phyloP scores from a whole-genome alignment of 768 basidiomycete genomes.

The Trametes cingulata region DNA sequence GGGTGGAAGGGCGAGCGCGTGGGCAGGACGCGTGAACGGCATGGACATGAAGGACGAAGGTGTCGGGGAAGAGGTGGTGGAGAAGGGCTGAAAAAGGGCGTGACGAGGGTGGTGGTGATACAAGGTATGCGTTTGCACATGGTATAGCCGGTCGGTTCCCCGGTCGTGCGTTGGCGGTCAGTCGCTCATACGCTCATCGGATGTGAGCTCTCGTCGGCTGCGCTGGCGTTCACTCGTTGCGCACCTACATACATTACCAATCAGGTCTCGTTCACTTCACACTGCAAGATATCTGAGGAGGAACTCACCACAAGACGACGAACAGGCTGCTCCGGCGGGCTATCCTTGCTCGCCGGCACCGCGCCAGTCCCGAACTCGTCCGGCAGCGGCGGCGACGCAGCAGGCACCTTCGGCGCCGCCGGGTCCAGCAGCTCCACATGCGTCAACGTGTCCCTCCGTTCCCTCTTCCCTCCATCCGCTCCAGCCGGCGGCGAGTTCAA shows the following conservation, averaged over 20 bases:
- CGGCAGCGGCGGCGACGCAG: constrained; percentile 19
- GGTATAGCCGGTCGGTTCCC: constrained; percentile 15
- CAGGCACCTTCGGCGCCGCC: constrained; percentile 18
- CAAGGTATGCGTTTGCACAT: constrained; percentile 10
- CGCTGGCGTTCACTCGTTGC: constrained; percentile 21
- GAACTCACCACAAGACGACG: constrained; percentile 22
- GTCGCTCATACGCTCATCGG: too few relatives aligned
- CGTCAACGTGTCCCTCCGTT: constrained; percentile 12
- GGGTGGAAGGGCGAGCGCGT: too few relatives aligned
- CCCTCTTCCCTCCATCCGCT: neutral
- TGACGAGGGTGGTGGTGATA: constrained; percentile 2
- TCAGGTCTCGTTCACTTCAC: neutral
- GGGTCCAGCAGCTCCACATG: constrained; percentile 23
- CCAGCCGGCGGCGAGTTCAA: constrained; percentile 20
- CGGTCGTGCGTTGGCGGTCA: neutral
- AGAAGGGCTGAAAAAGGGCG: too few relatives aligned
- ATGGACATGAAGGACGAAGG: constrained; percentile 14
- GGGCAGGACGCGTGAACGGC: neutral
- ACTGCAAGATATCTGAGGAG: neutral
- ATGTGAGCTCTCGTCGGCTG: neutral
- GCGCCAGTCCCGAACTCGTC: constrained; percentile 24
- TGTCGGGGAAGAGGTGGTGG: neutral
- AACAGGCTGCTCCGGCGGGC: constrained; percentile 1
- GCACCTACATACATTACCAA: constrained; percentile 16
- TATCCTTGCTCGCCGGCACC: constrained; percentile 7